Base-by-base conservation (phyloP, 106 monocot species). In the Dactylorhiza incarnata region DNA sequence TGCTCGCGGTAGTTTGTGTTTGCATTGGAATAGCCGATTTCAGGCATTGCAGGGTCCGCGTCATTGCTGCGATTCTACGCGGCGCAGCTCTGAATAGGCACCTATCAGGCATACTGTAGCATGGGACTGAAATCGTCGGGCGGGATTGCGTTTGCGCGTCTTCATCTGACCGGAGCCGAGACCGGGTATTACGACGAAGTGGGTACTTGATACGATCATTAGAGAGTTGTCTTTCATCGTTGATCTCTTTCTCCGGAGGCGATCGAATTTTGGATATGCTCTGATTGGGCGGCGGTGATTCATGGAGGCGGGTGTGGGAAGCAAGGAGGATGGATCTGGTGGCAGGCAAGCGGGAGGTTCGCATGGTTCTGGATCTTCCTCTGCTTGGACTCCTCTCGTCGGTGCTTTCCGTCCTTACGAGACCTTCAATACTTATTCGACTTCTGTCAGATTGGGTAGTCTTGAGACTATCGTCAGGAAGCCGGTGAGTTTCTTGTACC, bases 401-500 rank as follows among this genome's bases (percentile, higher is more conserved):
- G 74, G 59, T 48, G 84, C 78, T 74, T 85, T 85, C 74, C 63
- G 76, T 7, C 55, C 55, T 6, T 86, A 77, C 49, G 24, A 9
- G 4, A 25, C 14, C 1, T 59, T 13, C 63, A n/a, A 24, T 56
- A 17, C 24, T 26, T 26, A 24, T 24, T 49, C 19, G 19, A 46
- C 87, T 46, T 69, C 79, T 22, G 14, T 45, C 43, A 82, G 53
- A 24, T 46, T 52, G 5, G 63, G 50, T 29, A 53, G 13, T 9
- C 61, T 80, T 61, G 44, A 77, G 68, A 29, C 63, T 20, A 25
- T 78, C 77, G 80, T 71, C 23, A 81, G 65, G 74, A 88, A 58
- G 58, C 82, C 85, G 6, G 88, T 88, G 83, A 49, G 79, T 80
- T 52, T 78, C 44, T 23, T 66, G 6, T 48, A 48, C 65, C 50